Evolutionary conservation across 768 basidiomycete genomes (phyloP), one percentile per base, ranked within the genome.

Genomic region (Tulasnella sp.): DNA sequence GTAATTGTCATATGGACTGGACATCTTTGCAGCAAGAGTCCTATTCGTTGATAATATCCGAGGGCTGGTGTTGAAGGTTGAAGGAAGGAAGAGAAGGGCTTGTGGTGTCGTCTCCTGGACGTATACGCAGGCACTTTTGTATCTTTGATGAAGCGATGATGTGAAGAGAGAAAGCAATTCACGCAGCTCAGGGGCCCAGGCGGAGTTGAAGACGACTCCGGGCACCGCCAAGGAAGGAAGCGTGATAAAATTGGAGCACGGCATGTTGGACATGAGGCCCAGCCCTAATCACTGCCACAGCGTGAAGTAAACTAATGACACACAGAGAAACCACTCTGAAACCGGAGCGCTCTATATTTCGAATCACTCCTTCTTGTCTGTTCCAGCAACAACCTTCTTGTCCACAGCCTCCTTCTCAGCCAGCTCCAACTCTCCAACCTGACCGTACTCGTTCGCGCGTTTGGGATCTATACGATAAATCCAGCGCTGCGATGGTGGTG

Each of bases 381-480:
- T 34, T 12, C 44, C 60, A 22, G 31, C 56, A n/a, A 49, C 55
- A 34, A 21, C 60, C 56, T 65, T 63, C 43, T 66, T 66, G 34
- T 38, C 34, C 34, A 15, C 34, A 15, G 15, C 34, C 60, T 67
- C 66, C 53, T 65, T 57, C 38, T 61, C 63, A 17, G 50, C 49
- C 56, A 57, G 31, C 27, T 44, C 55, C 19, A 17, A 19, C 27
- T 60, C 52, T 9, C 50, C 61, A 21, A 91, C 85, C 72, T 94
- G 89, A 45, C 93, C 93, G 70, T 90, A 97, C 75, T 98, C 94
- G 72, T 99, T 99, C 65, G 90, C 80, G 65, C 96, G 86, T 65
- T 87, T 88, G 65, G 84, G 87, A 73, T 99, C 96, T 68, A 97
- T 78, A 43, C 90, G 84, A 76, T 99, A 99, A 71, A 97, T 97